Percentiles rank a stretch among this genome's conserved stretches.
phyloP scores from a whole-genome alignment of 768 basidiomycete genomes.

The Boletellus emodensis region DNA sequence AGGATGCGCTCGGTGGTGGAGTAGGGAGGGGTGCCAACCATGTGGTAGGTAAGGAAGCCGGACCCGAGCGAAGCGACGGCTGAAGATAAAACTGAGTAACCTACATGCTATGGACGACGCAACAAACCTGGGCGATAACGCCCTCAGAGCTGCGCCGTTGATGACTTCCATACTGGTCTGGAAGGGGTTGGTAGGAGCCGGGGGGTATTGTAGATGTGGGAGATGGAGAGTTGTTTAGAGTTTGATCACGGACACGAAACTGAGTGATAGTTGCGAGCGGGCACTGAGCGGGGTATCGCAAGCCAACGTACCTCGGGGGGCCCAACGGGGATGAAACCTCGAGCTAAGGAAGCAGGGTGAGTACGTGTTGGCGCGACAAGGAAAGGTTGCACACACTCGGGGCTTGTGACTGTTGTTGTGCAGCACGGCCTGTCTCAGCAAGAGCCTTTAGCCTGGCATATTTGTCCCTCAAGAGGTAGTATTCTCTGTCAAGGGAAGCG shows the following conservation, averaged over 20 bases:
- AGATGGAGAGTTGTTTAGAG: conserved; percentile 1
- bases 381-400: conserved; percentile 2
- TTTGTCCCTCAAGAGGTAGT: conserved; percentile 19
- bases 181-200: neutral
- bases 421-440: conserved; percentile 1
- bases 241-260: conserved; percentile 6
- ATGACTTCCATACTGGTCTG: conserved; percentile 5
- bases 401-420: conserved; percentile 9
- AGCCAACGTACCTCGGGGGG: conserved; percentile 10
- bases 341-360: conserved; percentile 1
- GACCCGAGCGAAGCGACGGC: conserved; percentile 10
- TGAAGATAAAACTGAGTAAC: conserved; percentile 2
- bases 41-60: conserved; percentile 12
- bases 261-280: neutral
- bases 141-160: conserved; percentile 18
- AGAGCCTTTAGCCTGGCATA: conserved; percentile 15
- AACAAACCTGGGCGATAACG: conserved; percentile 18
- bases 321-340: conserved; percentile 1
- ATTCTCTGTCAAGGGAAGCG: conserved; percentile 19
- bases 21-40: conserved; percentile 19
- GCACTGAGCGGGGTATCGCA: neutral
- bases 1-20: conserved; percentile 15
- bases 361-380: neutral
- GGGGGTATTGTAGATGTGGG: conserved; percentile 4
- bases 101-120: neutral